These are phyloP conservation scores for Daldinia loculata DNA, from an alignment of 495 filamentous ascomycete species.

Conservation along the genomic window DNA sequence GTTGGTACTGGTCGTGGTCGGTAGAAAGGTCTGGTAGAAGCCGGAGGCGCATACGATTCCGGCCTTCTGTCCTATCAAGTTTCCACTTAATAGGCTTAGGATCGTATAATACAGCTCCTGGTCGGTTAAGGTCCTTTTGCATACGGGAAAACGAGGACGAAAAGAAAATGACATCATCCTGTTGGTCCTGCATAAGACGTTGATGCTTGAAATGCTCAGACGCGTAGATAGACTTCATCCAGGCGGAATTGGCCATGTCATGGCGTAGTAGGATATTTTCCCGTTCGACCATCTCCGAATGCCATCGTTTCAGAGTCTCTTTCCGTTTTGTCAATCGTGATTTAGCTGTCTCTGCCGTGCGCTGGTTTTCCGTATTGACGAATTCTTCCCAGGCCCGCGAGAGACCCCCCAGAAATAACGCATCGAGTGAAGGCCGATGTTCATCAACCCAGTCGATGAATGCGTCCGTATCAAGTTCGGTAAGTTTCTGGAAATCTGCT, in stretches of 20 bases:
- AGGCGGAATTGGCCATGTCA: constrained; percentile 83
- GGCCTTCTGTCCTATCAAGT: constrained; percentile 92
- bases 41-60: constrained; percentile 91
- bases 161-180: constrained; percentile 82
- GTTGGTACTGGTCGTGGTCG: constrained; percentile 80
- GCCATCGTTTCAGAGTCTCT: constrained; percentile 84
- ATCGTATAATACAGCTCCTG: constrained; percentile 80
- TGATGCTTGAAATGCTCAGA: constrained; percentile 93
- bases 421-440: constrained; percentile 80
- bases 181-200: constrained; percentile 85
- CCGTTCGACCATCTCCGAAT: constrained; percentile 66
- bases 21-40: constrained; percentile 77
- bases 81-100: constrained; percentile 77
- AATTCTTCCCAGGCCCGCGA: constrained; percentile 87
- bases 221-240: constrained; percentile 92
- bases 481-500: constrained; percentile 81
- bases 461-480: constrained; percentile 83
- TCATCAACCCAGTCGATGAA: constrained; percentile 91
- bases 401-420: constrained; percentile 78
- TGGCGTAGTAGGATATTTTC: constrained; percentile 80
- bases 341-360: constrained; percentile 74
- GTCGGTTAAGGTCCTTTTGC: constrained; percentile 74
- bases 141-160: constrained; percentile 76
- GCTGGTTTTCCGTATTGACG: constrained; percentile 78
- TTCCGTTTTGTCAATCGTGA: constrained; percentile 74